Percentiles rank a stretch among this genome's conserved stretches.
These are phyloP conservation scores for Venturia nashicola DNA, from an alignment of 2,329 filamentous ascomycete genomes.

Conservation along the genomic window DNA sequence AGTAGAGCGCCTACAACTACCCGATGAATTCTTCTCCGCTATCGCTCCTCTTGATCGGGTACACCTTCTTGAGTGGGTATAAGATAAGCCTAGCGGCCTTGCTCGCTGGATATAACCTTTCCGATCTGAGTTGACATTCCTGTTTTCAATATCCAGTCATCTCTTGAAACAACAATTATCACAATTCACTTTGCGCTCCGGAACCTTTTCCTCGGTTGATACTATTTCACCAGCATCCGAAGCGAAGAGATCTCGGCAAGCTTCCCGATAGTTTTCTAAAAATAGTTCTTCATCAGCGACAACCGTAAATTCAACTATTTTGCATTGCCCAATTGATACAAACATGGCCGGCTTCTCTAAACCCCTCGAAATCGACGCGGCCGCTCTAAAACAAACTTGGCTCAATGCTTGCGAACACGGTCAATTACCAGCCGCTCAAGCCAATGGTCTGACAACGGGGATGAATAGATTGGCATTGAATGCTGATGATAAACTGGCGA, in stretches of 20 bases:
- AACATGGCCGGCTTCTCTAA: not conserved
- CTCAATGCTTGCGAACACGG: not conserved
- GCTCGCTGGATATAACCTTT: not conserved
- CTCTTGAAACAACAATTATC: not conserved
- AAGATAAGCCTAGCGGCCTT: not conserved
- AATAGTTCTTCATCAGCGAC: not conserved
- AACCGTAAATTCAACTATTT: not conserved
- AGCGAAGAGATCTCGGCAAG: not conserved
- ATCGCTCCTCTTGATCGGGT: not conserved
- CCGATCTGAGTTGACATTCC: not conserved
- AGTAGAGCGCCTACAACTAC: not conserved
- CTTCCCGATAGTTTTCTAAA: not conserved
- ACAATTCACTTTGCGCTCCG: not conserved
- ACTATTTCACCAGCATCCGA: not conserved
- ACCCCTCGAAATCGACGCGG: not conserved
- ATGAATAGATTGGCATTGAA: slow-evolving; percentile 65
- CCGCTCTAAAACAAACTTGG: not conserved
- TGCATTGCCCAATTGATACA: too few species aligned
- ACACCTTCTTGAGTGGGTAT: not conserved
- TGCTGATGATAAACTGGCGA: slow-evolving; percentile 56
- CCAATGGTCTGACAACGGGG: slow-evolving; percentile 36
- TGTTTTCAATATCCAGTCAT: not conserved
- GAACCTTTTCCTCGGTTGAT: not conserved
- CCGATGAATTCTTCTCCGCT: not conserved
- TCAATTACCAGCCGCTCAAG: not conserved